Evolutionary conservation across 2,329 filamentous ascomycete species (phyloP), one percentile per base, ranked within the genome.

Genomic region (Mycosphaerelloides madeirae): DNA sequence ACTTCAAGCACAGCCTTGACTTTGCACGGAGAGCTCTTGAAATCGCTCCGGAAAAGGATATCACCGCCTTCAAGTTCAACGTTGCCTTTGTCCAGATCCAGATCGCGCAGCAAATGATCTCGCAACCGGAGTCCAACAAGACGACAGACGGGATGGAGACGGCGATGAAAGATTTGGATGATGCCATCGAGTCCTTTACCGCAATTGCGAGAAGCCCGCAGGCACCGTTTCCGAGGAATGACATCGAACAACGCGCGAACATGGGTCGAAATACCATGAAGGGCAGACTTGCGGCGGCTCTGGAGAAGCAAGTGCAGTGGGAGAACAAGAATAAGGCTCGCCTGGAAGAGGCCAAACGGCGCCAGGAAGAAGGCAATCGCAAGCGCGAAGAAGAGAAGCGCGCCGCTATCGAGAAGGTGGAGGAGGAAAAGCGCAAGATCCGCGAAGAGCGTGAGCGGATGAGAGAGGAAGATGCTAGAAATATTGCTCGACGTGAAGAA

Each of bases 1-100:
- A 77, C 11, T 80, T 81, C 69, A 83, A 81, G 60, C 80, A 75
- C 22, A 76, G 80, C 2, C 69, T 86, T 25, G 79, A 82, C 31
- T 81, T 81, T 57, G 78, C 80, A 12, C 71, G 75, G 47, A 77
- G 77, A 78, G 88, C 91, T 19, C 79, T 95, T 14, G 79, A 81
- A 43, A 78, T 85, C 43, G 82, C 86, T 1, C 86, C 89, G 0
- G 57, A 57, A 18, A 87, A 95, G 59, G 56, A 55, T 22, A 87
- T 95, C 58, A 77, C 90, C 22, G 88, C 95, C 67, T 87, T 93
- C 66, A 88, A 93, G 65, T 98, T 98, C 77, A 98, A 98, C 61
- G 87, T 98, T 20, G 93, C 93, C 1, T 98, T 96, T 62, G 87
- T 97, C 20, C 93, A 97, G 63, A 94, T 95, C 51, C 90, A 96